phyloP scores from a whole-genome alignment of 306 rosid genomes.

The Gleditsia sinensis region DNA sequence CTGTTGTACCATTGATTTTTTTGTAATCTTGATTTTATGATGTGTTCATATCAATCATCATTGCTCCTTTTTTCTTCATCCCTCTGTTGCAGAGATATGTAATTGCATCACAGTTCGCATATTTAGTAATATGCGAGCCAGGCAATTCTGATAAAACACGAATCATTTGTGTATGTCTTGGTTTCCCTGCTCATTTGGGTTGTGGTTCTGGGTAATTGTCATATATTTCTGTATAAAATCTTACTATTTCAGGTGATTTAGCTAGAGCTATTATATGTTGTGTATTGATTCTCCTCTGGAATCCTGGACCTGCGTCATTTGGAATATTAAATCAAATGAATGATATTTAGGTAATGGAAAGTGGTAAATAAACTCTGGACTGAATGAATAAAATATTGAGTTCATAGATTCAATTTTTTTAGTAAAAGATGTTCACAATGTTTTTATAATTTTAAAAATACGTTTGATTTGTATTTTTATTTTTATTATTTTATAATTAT shows the following conservation, averaged over 20 bases:
- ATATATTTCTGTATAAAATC: slow-evolving; percentile 28
- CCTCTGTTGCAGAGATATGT: slow-evolving; percentile 29
- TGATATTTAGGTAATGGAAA: too few relatives aligned
- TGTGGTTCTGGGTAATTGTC: slow-evolving; percentile 27
- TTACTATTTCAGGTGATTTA: slow-evolving; percentile 32
- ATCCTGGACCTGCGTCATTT: background rate
- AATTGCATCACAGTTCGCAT: slow-evolving; percentile 36
- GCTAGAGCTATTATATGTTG: slow-evolving; percentile 14
- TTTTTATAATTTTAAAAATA: too few relatives aligned
- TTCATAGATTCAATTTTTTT: too few relatives aligned
- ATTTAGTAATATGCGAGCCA: slow-evolving; percentile 35
- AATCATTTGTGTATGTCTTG: slow-evolving; percentile 38
- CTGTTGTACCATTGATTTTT: slow-evolving; percentile 29
- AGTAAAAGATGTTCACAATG: too few relatives aligned
- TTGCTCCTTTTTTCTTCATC: background rate
- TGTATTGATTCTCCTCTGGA: background rate
- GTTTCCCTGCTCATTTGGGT: slow-evolving; percentile 20
- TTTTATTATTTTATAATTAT: too few relatives aligned
- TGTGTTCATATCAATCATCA: slow-evolving; percentile 43
- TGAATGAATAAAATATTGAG: too few relatives aligned
- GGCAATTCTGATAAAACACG: slow-evolving; percentile 27
- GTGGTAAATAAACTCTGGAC: too few relatives aligned
- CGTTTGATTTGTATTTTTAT: too few relatives aligned
- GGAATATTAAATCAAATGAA: background rate
- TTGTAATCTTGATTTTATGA: slow-evolving; percentile 17